Evolutionary conservation across 2,329 filamentous ascomycete genomes (phyloP).

Genomic region (Gaeumannomyces sp.): DNA sequence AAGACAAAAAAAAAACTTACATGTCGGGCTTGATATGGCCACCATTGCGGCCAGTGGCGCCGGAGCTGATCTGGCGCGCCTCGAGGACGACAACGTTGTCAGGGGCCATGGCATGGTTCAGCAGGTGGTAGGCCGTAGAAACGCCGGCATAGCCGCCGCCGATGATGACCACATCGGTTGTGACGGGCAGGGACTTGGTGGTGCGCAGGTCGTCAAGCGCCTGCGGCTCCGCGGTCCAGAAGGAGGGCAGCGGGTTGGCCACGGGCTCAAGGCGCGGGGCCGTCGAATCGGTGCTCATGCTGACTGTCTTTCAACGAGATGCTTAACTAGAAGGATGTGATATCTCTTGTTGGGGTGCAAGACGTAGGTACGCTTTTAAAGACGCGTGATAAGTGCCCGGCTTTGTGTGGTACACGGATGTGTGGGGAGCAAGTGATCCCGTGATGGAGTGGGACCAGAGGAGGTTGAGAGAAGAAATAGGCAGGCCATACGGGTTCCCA

Average conservation of each 20-base stretch:
- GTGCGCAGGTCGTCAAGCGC: constrained; percentile 34
- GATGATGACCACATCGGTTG: constrained; percentile 39
- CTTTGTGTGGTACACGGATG: neutral
- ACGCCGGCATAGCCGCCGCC: constrained; percentile 41
- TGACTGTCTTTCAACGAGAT: neutral
- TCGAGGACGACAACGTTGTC: constrained; percentile 38
- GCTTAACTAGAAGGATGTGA: neutral
- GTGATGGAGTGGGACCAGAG: neutral
- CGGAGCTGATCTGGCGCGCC: constrained; percentile 40
- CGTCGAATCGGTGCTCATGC: neutral
- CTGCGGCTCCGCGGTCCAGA: constrained; percentile 33
- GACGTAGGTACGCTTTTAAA: neutral
- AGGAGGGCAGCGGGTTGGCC: constrained; percentile 25
- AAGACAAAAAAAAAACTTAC: neutral
- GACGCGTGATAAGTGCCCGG: neutral
- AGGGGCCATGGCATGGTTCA: constrained; percentile 13
- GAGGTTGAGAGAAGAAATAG: neutral
- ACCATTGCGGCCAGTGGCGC: constrained; percentile 48
- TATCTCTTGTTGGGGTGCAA: neutral
- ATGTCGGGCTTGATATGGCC: constrained; percentile 38
- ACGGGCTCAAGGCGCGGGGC: constrained; percentile 16
- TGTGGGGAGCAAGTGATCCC: neutral
- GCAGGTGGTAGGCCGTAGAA: constrained; percentile 35
- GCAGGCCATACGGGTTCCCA: neutral
- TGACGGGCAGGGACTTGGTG: constrained; percentile 28